phyloP scores from a whole-genome alignment of 495 filamentous ascomycete genomes.

The Trichoderma orchidacearum region DNA sequence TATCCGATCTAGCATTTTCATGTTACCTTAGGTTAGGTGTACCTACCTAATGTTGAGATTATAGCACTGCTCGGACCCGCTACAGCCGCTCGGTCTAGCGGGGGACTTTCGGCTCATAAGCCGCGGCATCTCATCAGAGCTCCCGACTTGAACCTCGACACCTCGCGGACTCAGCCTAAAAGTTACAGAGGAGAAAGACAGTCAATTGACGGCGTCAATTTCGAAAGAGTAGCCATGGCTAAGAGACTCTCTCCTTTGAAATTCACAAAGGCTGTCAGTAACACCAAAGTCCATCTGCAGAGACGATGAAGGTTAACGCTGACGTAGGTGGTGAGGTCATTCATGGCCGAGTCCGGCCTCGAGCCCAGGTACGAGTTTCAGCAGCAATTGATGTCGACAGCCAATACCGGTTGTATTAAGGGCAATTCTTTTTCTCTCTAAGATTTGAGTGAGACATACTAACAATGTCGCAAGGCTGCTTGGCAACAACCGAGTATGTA shows the following conservation, averaged over 20 bases:
- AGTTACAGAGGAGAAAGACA: not conserved
- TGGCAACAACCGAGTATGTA: not conserved
- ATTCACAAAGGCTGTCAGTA: not conserved
- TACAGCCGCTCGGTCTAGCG: too few species aligned
- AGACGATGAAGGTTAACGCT: not conserved
- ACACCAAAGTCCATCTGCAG: not conserved
- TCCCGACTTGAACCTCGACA: too few species aligned
- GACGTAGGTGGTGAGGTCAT: constrained; percentile 68
- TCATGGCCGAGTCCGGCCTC: constrained; percentile 68
- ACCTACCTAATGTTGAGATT: too few species aligned
- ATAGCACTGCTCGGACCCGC: too few species aligned
- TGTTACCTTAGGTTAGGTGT: too few species aligned
- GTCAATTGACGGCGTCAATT: not conserved
- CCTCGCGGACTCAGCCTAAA: too few species aligned
- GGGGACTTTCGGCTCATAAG: not conserved
- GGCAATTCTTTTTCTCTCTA: too few species aligned
- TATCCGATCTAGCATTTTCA: too few species aligned
- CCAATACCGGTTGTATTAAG: too few species aligned
- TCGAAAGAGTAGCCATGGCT: not conserved
- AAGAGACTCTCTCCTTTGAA: not conserved
- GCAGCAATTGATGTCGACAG: too few species aligned
- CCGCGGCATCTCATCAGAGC: too few species aligned
- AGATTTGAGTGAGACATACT: constrained; percentile 3
- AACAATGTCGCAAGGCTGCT: not conserved
- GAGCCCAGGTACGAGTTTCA: constrained; percentile 70